Base-by-base conservation (phyloP, 2,329 filamentous ascomycete genomes). In the Aureobasidium vineae region DNA sequence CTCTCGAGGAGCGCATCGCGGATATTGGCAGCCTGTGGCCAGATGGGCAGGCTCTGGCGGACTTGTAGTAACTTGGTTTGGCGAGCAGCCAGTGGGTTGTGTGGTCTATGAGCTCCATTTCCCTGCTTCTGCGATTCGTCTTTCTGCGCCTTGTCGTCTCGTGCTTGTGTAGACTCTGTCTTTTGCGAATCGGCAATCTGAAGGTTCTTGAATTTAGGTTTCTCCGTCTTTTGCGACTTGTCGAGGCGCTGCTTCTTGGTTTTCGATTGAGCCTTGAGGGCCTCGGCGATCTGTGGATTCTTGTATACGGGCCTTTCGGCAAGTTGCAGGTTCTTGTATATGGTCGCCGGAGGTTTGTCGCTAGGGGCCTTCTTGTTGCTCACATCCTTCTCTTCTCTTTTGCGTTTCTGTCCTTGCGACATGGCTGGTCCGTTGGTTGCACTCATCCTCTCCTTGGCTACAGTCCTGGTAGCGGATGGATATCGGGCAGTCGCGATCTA, bases 21-120 rank as follows among this genome's bases (percentile, higher is more conserved):
- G 59, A 97, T 96, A 31, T 88, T 84, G 40, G 88, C 81, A 56
- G 86, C 86, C 70, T 92, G 85, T 4, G 84, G 79, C 86, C 91
- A 97, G 70, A 97, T 94, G 0, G 93, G 93, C 3, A 97, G 83
- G 16, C 86, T 82, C 73, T 89, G 36, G 59, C 65, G 65, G 26
- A 64, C 53, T 64, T 67, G 47, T 16, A 63, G 65, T 10, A 66
- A 40, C 4, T 49, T 57, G 19, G 40, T 45, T 10, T 49, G 47
- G 3, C 38, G 28, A 21, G 41, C 26, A 16, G 40, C 28, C 28
- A n/a, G 61, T 31, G 54, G 33, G 19, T 52, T 63, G 16, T 63
- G 65, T 41, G 23, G 15, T 41, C 40, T 57, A 41, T 31, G 40
- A 16, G 40, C 8, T 31, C 33, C 53, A 5, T 21, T 28, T 1